Percentiles rank a stretch among this genome's conserved stretches.
These are phyloP conservation scores for Yamadazyma triangularis DNA, from an alignment of 1,139 yeast genomes.

Conservation along the genomic window DNA sequence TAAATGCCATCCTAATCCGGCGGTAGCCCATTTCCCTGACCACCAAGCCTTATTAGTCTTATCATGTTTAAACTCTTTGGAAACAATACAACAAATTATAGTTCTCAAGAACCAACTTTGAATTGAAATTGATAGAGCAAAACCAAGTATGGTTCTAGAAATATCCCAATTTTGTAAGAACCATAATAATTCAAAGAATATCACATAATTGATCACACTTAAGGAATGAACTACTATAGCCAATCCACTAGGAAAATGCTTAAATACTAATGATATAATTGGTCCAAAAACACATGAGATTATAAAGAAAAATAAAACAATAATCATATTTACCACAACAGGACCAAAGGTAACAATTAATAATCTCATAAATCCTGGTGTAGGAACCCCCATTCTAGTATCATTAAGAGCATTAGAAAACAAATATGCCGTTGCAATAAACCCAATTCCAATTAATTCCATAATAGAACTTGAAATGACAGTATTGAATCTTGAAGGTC, in stretches of 20 bases:
- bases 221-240: conserved; percentile 42
- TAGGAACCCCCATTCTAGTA: conserved; percentile 20
- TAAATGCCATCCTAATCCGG: conserved; percentile 48
- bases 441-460: conserved; percentile 21
- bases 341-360: conserved; percentile 44
- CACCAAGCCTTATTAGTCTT: conserved; percentile 58
- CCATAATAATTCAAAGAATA: conserved; percentile 49
- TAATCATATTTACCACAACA: conserved; percentile 35
- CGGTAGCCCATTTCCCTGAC: conserved; percentile 61
- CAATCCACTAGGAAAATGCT: conserved; percentile 38
- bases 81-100: conserved; percentile 33
- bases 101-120: conserved; percentile 44
- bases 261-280: conserved; percentile 27
- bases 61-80: conserved; percentile 49
- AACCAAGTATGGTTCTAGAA: conserved; percentile 46
- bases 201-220: conserved; percentile 37
- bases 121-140: conserved; percentile 32
- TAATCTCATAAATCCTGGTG: conserved; percentile 35
- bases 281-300: conserved; percentile 47
- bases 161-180: conserved; percentile 50
- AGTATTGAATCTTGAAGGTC: conserved; percentile 36
- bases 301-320: conserved; percentile 35
- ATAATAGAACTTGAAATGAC: conserved; percentile 27
- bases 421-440: conserved; percentile 36
- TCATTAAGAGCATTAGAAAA: conserved; percentile 46